These are phyloP conservation scores for Tieghemostelium lacteum DNA, from an alignment of 78 protist species.

Conservation along the genomic window DNA sequence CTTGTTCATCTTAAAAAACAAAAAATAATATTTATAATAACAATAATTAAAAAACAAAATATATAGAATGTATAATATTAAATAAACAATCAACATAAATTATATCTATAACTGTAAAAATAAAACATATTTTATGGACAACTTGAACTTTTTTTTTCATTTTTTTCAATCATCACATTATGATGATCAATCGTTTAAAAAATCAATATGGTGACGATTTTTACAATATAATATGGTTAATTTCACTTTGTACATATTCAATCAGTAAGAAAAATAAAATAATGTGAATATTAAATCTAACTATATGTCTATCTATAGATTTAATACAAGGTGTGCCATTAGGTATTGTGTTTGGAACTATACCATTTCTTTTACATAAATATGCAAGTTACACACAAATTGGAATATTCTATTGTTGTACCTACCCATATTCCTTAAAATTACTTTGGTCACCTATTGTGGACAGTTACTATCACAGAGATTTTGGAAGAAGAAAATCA, in stretches of 20 bases:
- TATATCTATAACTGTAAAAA: too few species aligned
- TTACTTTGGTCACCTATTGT: conserved; percentile 93
- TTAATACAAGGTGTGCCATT: conserved; percentile 88
- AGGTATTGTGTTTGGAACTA: conserved; percentile 77
- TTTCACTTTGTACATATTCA: conserved; percentile 12
- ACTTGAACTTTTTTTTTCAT: too few species aligned
- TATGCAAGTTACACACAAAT: conserved; percentile 42
- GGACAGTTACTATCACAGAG: conserved; percentile 52
- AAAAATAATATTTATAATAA: too few species aligned
- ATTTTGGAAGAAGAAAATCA: conserved; percentile 88
- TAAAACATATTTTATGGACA: too few species aligned
- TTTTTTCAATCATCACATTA: too few species aligned
- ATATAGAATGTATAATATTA: too few species aligned
- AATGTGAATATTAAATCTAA: not conserved
- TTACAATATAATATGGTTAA: conserved; percentile 25
- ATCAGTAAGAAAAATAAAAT: not conserved
- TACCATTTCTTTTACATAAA: conserved; percentile 83
- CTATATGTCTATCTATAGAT: conserved; percentile 17
- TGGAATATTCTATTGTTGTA: conserved; percentile 80
- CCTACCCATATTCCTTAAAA: conserved; percentile 88
- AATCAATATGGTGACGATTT: conserved; percentile 14
- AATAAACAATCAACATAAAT: too few species aligned
- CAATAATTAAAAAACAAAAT: too few species aligned
- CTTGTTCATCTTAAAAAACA: conserved; percentile 32
- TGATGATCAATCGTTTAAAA: not conserved